These are phyloP conservation scores for Theobroma cacao DNA, from an alignment of 345 rosid genomes.

Conservation along the genomic window DNA sequence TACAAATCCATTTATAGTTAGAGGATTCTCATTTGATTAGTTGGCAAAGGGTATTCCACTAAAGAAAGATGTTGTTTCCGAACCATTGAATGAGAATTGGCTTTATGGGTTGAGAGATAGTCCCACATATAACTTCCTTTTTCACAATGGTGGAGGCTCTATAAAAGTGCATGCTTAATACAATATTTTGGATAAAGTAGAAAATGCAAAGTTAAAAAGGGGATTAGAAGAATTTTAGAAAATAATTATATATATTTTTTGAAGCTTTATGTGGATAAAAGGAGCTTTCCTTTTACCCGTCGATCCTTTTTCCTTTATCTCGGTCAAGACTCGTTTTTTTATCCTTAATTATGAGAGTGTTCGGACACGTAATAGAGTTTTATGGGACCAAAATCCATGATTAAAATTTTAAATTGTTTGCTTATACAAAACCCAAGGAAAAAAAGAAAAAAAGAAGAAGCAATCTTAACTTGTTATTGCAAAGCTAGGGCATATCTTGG, in stretches of 20 bases:
- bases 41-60: neutral
- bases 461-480: neutral
- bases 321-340: neutral
- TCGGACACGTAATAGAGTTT: neutral
- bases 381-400: neutral
- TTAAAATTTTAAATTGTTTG: neutral
- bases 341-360: neutral
- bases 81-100: conserved; percentile 14
- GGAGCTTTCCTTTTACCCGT: neutral
- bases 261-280: neutral
- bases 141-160: neutral
- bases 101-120: conserved; percentile 9
- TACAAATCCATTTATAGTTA: neutral
- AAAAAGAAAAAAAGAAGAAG: no score
- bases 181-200: neutral
- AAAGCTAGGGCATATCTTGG: no score
- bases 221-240: neutral
- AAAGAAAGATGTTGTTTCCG: conserved; percentile 7
- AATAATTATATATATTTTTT: neutral
- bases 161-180: neutral
- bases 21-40: neutral
- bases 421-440: neutral
- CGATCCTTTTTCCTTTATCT: neutral
- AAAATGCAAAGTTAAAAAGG: neutral
- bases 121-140: neutral